Percentiles rank a stretch among this genome's conserved stretches.
These are phyloP conservation scores for Calonectria ilicicola DNA, from an alignment of 2,329 filamentous ascomycete genomes.

Conservation along the genomic window DNA sequence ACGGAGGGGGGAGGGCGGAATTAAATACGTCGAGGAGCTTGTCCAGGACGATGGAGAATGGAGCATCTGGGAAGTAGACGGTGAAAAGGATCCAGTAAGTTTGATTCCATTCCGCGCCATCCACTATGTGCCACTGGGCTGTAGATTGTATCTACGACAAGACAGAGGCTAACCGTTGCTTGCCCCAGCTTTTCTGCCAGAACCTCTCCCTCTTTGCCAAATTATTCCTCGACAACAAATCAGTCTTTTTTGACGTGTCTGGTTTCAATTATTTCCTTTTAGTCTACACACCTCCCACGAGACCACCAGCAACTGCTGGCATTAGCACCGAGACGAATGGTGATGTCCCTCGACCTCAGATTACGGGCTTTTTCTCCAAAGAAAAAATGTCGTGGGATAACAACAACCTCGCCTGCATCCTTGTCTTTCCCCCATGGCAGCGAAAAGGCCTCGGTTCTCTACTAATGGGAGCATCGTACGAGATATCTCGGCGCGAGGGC, in stretches of 20 bases:
- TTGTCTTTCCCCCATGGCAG: conserved; percentile 96
- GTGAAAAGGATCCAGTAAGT: conserved; percentile 81
- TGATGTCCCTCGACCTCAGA: conserved; percentile 55
- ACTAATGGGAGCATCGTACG: conserved; percentile 94
- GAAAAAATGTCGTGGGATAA: conserved; percentile 99
- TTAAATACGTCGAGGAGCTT: conserved; percentile 56
- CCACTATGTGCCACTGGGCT: too few species aligned
- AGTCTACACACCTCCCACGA: conserved; percentile 71
- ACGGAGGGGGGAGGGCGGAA: conserved; percentile 50
- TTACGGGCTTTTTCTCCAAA: conserved; percentile 98
- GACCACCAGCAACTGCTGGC: conserved; percentile 26
- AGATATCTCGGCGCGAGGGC: conserved; percentile 85
- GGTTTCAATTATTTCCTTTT: conserved; percentile 96
- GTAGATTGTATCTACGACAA: not conserved
- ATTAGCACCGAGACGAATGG: conserved; percentile 9
- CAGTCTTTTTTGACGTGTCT: conserved; percentile 95
- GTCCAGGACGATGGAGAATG: conserved; percentile 76
- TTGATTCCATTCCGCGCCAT: not conserved
- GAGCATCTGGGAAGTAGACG: conserved; percentile 93
- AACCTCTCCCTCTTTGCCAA: conserved; percentile 97
- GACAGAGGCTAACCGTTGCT: conserved; percentile 18
- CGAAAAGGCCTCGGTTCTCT: conserved; percentile 88
- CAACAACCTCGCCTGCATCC: conserved; percentile 96
- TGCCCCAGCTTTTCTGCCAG: conserved; percentile 82
- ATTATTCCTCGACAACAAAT: conserved; percentile 97